A percentile compares a stretch with the other conserved stretches of the same genome.
Evolutionary conservation across 148 eudicot genomes (phyloP).

Genomic region (Rhododendron ferrugineum): DNA sequence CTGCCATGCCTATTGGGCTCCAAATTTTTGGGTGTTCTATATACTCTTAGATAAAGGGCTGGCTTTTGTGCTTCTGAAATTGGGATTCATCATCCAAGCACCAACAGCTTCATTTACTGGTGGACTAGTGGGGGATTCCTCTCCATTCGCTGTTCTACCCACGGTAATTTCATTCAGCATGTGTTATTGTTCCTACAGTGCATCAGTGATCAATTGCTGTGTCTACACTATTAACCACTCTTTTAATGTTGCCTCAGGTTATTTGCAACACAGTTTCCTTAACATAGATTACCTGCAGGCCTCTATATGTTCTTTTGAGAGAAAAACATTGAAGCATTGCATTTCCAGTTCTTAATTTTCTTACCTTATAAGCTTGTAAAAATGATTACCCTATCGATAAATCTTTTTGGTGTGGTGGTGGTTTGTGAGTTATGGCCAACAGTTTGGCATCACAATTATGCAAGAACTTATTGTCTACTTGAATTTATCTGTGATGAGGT

Average conservation of each 20-base stretch:
- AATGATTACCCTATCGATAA: background rate
- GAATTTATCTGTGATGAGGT: constrained; percentile 1
- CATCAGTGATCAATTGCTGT: background rate
- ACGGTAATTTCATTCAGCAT: constrained; percentile 39
- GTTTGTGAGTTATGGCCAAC: background rate
- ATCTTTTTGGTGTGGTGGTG: background rate
- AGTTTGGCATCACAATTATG: background rate
- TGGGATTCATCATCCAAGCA: constrained; percentile 59
- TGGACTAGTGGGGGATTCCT: constrained; percentile 94
- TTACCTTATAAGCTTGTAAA: background rate
- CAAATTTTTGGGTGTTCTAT: constrained; percentile 97
- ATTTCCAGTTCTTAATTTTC: background rate
- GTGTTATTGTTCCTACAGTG: background rate
- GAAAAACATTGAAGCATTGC: background rate
- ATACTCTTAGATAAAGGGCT: constrained; percentile 68
- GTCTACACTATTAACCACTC: background rate
- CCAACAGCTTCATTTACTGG: constrained; percentile 92
- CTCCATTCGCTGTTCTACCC: constrained; percentile 86
- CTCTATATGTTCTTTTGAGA: background rate
- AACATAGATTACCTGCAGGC: background rate
- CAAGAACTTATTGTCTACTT: background rate
- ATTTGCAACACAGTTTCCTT: background rate
- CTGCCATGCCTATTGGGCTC: constrained; percentile 99
- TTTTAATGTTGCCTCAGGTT: background rate
- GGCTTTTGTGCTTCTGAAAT: constrained; percentile 48